phyloP scores from a whole-genome alignment of 2,329 filamentous ascomycete species.

The Epichloe sibirici region DNA sequence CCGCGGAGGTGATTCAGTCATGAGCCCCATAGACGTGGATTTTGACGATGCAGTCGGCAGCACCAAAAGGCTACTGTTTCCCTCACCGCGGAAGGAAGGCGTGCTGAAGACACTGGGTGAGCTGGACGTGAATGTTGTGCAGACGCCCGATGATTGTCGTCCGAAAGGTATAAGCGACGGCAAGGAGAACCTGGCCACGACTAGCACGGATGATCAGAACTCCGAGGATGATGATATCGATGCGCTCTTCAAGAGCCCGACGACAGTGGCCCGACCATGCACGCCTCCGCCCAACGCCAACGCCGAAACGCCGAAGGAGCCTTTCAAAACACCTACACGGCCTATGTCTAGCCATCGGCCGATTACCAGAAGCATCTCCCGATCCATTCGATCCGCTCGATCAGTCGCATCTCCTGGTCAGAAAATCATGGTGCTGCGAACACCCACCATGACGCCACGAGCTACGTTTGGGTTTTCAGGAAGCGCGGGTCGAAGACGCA shows the following conservation, averaged over 20 bases:
- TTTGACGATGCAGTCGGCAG: conserved; percentile 35
- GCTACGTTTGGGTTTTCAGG: conserved; percentile 13
- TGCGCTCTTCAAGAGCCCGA: conserved; percentile 53
- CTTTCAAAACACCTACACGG: conserved; percentile 52
- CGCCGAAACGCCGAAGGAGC: conserved; percentile 23
- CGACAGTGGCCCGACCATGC: conserved; percentile 30
- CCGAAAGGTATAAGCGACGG: conserved; percentile 17
- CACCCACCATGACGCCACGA: conserved; percentile 34
- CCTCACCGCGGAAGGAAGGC: conserved; percentile 58
- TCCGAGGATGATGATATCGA: conserved; percentile 42
- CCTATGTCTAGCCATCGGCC: conserved; percentile 48
- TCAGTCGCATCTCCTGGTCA: conserved; percentile 33
- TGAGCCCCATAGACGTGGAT: conserved; percentile 43
- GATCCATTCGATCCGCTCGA: conserved; percentile 37
- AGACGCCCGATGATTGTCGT: conserved; percentile 25
- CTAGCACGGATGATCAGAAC: conserved; percentile 8
- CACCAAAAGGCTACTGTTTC: conserved; percentile 63
- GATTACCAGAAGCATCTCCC: conserved; percentile 48
- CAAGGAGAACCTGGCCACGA: conserved; percentile 32
- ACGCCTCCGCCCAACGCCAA: conserved; percentile 40
- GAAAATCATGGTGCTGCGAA: conserved; percentile 30
- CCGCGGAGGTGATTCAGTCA: conserved; percentile 41
- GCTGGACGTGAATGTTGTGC: conserved; percentile 39
- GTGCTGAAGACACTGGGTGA: conserved; percentile 50
- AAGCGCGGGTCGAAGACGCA: conserved; percentile 28